Evolutionary conservation across 2,329 filamentous ascomycete genomes (phyloP), one percentile per base, ranked within the genome.

Genomic region (Tolypocladium album): DNA sequence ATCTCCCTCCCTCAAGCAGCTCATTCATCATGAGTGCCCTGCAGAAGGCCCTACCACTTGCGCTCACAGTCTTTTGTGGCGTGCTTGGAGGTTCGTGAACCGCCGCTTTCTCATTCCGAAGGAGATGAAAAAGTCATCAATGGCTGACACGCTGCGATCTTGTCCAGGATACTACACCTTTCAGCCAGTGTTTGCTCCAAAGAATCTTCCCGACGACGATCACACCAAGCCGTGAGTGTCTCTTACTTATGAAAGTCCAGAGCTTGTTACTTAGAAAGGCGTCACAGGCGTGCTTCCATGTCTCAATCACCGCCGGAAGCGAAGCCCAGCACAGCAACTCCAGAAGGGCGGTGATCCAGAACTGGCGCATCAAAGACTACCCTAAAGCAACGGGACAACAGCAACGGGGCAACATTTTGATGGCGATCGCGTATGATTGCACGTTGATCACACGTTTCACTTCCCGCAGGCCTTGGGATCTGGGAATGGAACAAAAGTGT

Each of bases 121-220:
- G 12, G 9, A 22, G 17, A 27, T 34, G 34, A 34, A 34, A 31
- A 53, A n/a, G 47, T 24, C 50, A 24, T 36, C 22, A n/a, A 55
- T 38, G 20, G 9, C 50, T 55, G 31, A 55, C 50, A 12, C 5
- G 31, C 50, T 15, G 31, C 50, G 2, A 20, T 52, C 50, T 47
- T 8, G 11, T 24, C 20, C 58, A 75, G 73, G 73, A 47, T 68
- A 69, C 36, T 75, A 75, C 61, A 75, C 73, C 2, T 75, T 75
- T 55, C 67, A 72, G 43, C 73, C 73, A 27, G 65, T 71, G 34
- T 64, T 75, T 58, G 69, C 67, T 2, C 66, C 67, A 9, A 57
- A 58, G 4, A 62, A 68, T 50, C 63, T 60, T 20, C 38, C 61
- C 5, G 58, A 62, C 12, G 63, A 61, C 17, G 47, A 59, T 5